A percentile compares a stretch with the other conserved stretches of the same genome.
Conservation (phyloP, 495 filamentous ascomycete genomes). For the Tuber aestivum region DNA sequence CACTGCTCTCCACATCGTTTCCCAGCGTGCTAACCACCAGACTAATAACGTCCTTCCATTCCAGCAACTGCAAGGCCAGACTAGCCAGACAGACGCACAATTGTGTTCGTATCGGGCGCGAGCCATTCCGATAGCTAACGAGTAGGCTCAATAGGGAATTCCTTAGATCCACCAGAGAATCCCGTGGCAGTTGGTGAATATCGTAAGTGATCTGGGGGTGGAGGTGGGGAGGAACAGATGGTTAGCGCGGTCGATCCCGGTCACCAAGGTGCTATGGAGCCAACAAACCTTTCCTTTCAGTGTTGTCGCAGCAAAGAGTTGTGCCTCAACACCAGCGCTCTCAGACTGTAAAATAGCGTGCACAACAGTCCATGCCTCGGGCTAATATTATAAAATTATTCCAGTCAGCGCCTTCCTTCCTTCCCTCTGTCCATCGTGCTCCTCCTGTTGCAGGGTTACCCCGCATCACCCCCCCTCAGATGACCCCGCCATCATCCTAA, state of each 20-base stretch:
- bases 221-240: not conserved
- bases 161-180: conserved; percentile 67
- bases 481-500: conserved; percentile 35
- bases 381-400: conserved; percentile 47
- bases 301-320: conserved; percentile 93
- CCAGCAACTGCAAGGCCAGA: conserved; percentile 88
- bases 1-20: conserved; percentile 63
- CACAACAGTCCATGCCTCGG: conserved; percentile 84
- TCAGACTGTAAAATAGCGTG: conserved; percentile 75
- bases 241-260: not conserved
- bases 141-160: conserved; percentile 75
- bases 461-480: conserved; percentile 37
- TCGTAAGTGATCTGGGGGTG: conserved; percentile 66
- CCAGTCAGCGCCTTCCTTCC: conserved; percentile 38
- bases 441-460: conserved; percentile 37
- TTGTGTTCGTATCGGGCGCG: conserved; percentile 86
- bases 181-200: conserved; percentile 73
- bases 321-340: conserved; percentile 67
- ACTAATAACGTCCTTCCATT: conserved; percentile 89
- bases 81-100: conserved; percentile 90
- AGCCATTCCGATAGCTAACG: conserved; percentile 68
- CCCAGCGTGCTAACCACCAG: conserved; percentile 74
- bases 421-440: conserved; percentile 31
- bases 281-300: conserved; percentile 87
- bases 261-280: conserved; percentile 13